These are phyloP conservation scores for Fusarium azukiicola DNA, from an alignment of 2,329 filamentous ascomycete species.

Conservation along the genomic window DNA sequence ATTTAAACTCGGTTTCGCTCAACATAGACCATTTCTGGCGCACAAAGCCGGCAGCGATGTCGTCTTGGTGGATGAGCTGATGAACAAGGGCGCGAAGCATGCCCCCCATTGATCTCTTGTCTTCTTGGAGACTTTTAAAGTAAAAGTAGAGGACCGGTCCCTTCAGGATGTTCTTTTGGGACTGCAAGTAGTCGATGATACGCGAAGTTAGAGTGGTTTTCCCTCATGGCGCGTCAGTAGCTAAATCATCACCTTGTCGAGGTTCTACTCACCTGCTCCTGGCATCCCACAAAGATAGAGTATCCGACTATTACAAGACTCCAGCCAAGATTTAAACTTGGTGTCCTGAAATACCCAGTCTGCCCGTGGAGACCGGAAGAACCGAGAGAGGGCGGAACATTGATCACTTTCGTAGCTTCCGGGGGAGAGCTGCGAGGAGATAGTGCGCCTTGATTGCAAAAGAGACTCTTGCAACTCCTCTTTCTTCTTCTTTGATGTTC, in stretches of 20 bases:
- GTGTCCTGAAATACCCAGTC: neutral
- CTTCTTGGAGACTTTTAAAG: neutral
- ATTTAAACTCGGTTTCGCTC: neutral
- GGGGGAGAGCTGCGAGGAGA: neutral
- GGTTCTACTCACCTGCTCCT: neutral
- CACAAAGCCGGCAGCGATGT: neutral
- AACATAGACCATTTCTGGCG: neutral
- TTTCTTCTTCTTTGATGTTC: neutral
- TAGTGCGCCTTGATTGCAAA: neutral
- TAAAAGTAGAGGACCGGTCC: neutral
- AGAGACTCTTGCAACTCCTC: neutral
- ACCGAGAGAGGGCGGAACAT: neutral
- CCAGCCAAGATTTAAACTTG: neutral
- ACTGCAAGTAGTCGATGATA: neutral
- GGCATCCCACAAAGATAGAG: neutral
- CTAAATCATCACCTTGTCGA: neutral
- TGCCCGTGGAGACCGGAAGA: neutral
- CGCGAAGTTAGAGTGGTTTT: neutral
- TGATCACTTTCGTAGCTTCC: neutral
- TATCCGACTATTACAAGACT: neutral
- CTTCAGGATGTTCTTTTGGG: neutral
- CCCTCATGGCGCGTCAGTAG: neutral
- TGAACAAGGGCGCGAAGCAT: neutral
- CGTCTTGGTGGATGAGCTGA: neutral
- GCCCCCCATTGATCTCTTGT: neutral